A percentile compares a stretch with the other conserved stretches of the same genome.
These are phyloP conservation scores for Diutina catenulata DNA, from an alignment of 1,139 yeast genomes.

Conservation along the genomic window DNA sequence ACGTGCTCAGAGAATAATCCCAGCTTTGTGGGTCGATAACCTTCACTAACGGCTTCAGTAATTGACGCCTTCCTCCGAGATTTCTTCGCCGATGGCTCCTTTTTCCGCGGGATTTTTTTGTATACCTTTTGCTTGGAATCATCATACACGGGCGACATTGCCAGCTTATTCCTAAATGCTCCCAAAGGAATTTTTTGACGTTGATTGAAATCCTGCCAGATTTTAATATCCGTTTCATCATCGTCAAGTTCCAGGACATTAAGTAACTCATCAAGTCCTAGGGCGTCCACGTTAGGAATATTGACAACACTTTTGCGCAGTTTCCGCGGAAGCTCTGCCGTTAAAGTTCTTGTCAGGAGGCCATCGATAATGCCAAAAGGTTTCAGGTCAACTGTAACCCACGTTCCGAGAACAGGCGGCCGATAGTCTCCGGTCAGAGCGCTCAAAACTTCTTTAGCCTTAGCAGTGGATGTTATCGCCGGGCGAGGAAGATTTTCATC, in stretches of 20 bases:
- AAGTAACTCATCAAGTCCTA: slow-evolving; percentile 75
- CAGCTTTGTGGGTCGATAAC: slow-evolving; percentile 57
- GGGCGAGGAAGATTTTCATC: slow-evolving; percentile 66
- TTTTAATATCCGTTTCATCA: slow-evolving; percentile 41
- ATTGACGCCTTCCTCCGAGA: slow-evolving; percentile 46
- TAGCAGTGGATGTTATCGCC: slow-evolving; percentile 39
- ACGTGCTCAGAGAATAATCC: slow-evolving; percentile 69
- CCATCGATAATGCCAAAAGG: slow-evolving; percentile 94
- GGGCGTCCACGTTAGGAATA: slow-evolving; percentile 29
- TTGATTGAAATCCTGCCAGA: slow-evolving; percentile 42
- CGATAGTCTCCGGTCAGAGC: slow-evolving; percentile 75
- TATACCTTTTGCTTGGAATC: slow-evolving; percentile 10
- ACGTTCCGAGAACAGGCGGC: slow-evolving; percentile 88
- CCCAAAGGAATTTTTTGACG: slow-evolving; percentile 63
- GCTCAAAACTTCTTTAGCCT: slow-evolving; percentile 81
- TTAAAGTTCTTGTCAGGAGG: slow-evolving; percentile 68
- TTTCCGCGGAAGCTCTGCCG: slow-evolving; percentile 5
- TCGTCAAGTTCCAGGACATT: slow-evolving; percentile 83
- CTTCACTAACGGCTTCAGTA: slow-evolving; percentile 67
- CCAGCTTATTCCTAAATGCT: slow-evolving; percentile 77
- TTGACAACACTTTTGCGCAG: slow-evolving; percentile 1
- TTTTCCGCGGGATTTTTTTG: background rate
- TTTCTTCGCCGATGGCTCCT: slow-evolving; percentile 13
- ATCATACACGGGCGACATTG: slow-evolving; percentile 10
- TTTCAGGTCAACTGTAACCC: slow-evolving; percentile 69